Evolutionary conservation across 805 yeast genomes (phyloP), one percentile per base, ranked within the genome.

Genomic region (Komagataella populi): DNA sequence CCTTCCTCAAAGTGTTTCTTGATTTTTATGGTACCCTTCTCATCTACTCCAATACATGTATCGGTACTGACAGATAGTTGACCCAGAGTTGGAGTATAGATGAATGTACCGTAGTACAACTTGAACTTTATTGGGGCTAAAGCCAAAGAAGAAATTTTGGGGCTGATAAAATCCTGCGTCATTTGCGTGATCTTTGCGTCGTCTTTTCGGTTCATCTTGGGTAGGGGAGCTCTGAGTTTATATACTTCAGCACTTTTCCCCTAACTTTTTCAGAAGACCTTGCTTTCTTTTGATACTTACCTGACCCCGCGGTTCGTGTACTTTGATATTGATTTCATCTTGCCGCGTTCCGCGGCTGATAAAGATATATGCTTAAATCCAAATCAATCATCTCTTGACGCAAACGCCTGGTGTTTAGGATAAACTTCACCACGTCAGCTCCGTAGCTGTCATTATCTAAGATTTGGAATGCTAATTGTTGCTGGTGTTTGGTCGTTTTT

Each of bases 81-180:
- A 1, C 80, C 82, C 16, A 85, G 61, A 1, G 49, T 55, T 1
- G 93, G 89, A 0, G 91, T 81, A 62, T 87, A 93, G 8, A 83
- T 75, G 53, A 86, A 73, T 1, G 89, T 81, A 4, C 95, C 96
- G 56, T 72, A 73, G 64, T 76, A 83, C 3, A 82, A 69, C 0
- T 77, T 72, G 55, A 57, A 61, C 7, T 45, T 16, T 6, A 45
- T 22, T 45, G 47, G 47, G 10, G 16, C 23, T 7, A 45, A 8
- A 45, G 47, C 47, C 3, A 23, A 22, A 20, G 47, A 45, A 12
- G n/a, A 7, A n/a, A 45, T 16, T 10, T 30, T 30, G 6, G 39
- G 39, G 10, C 8, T 12, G 8, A 8, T 14, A 10, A 14, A 30
- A 30, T 30, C 39, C 39, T 30, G 39, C 10, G 39, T 30, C 39